Evolutionary conservation across 106 monocot species (phyloP), one percentile per base, ranked within the genome.

Genomic region (Alisma plantagoaquatica): DNA sequence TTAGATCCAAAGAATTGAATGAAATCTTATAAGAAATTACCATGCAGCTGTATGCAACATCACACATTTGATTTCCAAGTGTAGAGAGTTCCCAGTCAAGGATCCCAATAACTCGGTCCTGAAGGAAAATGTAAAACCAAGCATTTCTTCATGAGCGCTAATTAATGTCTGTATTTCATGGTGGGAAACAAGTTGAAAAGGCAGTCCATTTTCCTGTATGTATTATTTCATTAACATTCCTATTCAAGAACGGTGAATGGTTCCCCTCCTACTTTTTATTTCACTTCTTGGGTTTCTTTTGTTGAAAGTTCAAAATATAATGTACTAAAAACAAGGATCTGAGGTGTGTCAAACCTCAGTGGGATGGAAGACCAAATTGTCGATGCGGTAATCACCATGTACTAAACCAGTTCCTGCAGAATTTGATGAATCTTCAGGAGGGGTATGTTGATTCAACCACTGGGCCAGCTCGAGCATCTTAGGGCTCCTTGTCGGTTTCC

Each of bases 71-170:
- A 56, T 98, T 98, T 50, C 98, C 98, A 23, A 98, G 61, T 41
- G 98, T 98, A 21, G 89, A 98, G 23, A 98, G 61, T 55, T 98
- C 98, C 98, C 98, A 98, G 61, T 98, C 98, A 56, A 98, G 79
- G 67, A 98, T 66, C 47, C 98, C 98, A 79, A 98, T 98, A 17
- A 98, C 90, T 58, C 70, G 67, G 75, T 90, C 82, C 98, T 98
- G 82, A 30, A 65, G 18, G 18, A 62, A 35, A 27, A 69, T 14
- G 35, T 6, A n/a, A n/a, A n/a, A n/a, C n/a, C n/a, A n/a, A n/a
- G n/a, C n/a, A n/a, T n/a, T n/a, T n/a, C n/a, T n/a, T n/a, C n/a
- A n/a, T n/a, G n/a, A n/a, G n/a, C n/a, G n/a, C n/a, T n/a, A n/a
- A n/a, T n/a, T n/a, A n/a, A n/a, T n/a, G n/a, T n/a, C n/a, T n/a